Evolutionary conservation across 2,329 filamentous ascomycete species (phyloP).

Genomic region (Dryadomyces quercivorus): DNA sequence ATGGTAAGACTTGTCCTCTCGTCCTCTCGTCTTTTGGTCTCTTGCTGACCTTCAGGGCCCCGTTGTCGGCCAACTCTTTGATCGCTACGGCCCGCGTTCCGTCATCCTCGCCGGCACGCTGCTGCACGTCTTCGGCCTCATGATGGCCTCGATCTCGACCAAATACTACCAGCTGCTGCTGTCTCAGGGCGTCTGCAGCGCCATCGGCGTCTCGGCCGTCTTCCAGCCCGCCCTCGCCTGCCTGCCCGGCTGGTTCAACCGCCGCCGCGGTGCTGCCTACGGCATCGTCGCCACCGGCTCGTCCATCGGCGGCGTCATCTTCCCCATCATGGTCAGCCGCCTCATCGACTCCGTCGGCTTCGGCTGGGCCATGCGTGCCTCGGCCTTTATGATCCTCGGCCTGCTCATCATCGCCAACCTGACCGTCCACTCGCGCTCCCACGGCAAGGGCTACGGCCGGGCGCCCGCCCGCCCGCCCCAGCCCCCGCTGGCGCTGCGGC

Average conservation of each 20-base stretch:
- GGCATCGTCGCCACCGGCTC: conserved; percentile 15
- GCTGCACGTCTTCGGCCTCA: conserved; percentile 41
- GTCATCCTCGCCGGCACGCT: conserved; percentile 35
- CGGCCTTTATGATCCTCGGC: conserved; percentile 16
- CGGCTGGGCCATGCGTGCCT: conserved; percentile 18
- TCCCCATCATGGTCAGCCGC: conserved; percentile 17
- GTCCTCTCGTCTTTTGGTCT: neutral
- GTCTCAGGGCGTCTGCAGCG: conserved; percentile 13
- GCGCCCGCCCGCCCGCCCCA: too few species aligned
- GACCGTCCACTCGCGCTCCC: conserved; percentile 13
- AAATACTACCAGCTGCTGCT: conserved; percentile 21
- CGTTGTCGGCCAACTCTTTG: conserved; percentile 46
- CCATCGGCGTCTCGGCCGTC: conserved; percentile 12
- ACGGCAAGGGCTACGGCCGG: neutral
- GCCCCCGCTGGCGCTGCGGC: neutral
- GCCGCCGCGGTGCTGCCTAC: conserved; percentile 15
- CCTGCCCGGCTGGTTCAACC: conserved; percentile 14
- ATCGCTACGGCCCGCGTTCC: conserved; percentile 43
- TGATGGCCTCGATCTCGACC: conserved; percentile 39
- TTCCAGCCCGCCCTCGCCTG: conserved; percentile 14
- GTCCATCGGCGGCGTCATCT: conserved; percentile 18
- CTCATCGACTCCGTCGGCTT: conserved; percentile 16
- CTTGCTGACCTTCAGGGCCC: conserved; percentile 24
- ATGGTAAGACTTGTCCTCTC: conserved; percentile 20
- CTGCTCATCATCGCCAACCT: conserved; percentile 16